Conservation (phyloP, 306 rosid species). For the Cucumis melo region DNA sequence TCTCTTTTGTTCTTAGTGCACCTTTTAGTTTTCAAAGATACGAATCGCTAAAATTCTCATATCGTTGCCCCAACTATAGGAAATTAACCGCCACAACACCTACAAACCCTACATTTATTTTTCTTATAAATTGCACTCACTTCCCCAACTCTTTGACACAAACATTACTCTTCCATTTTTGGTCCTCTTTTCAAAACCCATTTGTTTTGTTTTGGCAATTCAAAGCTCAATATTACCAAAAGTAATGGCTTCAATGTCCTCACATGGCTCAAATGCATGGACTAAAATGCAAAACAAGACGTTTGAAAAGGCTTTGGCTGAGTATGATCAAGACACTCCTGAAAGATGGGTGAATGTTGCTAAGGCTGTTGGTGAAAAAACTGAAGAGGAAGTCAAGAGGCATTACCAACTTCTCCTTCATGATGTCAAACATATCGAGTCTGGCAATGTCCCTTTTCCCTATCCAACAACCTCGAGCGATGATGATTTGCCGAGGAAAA, state of each 20-base stretch:
- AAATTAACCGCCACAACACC: neutral
- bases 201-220: too few species aligned
- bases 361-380: slow-evolving; percentile 20
- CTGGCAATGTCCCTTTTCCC: neutral
- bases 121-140: neutral
- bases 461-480: neutral
- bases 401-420: slow-evolving; percentile 21
- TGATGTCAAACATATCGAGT: slow-evolving; percentile 23
- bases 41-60: neutral
- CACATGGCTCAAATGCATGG: slow-evolving; percentile 14
- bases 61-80: neutral
- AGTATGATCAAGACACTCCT: slow-evolving; percentile 26
- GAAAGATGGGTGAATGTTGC: slow-evolving; percentile 34
- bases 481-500: neutral
- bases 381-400: slow-evolving; percentile 21
- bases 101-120: neutral
- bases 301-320: slow-evolving; percentile 25
- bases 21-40: neutral
- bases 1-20: neutral
- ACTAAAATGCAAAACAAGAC: slow-evolving; percentile 21
- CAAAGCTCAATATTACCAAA: too few species aligned
- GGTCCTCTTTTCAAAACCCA: neutral
- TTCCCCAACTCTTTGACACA: neutral
- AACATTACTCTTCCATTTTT: too few species aligned
- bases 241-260: slow-evolving; percentile 7